phyloP scores from a whole-genome alignment of 2,329 filamentous ascomycete genomes.

The Calonectria ilicicola region DNA sequence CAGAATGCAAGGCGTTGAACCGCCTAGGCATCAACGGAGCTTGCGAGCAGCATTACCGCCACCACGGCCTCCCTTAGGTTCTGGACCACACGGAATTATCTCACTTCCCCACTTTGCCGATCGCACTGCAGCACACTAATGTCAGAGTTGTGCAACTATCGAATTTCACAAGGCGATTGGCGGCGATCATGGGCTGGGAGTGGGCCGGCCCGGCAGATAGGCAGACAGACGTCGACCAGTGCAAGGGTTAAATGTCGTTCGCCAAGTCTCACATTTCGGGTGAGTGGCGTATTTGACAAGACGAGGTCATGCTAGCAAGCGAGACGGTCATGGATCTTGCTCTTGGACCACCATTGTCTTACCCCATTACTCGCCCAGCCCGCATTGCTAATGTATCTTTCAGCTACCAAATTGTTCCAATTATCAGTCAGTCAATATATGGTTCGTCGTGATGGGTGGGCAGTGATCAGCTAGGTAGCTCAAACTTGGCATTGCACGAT shows the following conservation, averaged over 20 bases:
- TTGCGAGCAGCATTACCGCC: neutral
- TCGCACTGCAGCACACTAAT: neutral
- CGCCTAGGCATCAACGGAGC: neutral
- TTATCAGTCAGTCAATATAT: neutral
- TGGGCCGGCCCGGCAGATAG: neutral
- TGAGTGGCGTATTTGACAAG: neutral
- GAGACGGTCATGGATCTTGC: neutral
- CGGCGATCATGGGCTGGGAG: neutral
- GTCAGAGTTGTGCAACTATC: neutral
- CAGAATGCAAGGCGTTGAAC: neutral
- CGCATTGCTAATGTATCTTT: neutral
- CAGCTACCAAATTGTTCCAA: neutral
- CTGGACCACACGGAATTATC: neutral
- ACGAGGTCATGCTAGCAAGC: neutral
- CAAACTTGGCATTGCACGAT: neutral
- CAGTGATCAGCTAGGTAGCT: neutral
- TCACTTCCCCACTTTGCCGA: neutral
- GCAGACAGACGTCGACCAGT: neutral
- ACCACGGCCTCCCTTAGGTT: neutral
- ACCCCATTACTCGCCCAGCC: neutral
- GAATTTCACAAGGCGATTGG: neutral
- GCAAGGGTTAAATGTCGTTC: neutral
- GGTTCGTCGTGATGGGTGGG: neutral
- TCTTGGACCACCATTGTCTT: neutral
- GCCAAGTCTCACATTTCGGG: neutral